A percentile compares a stretch with the other conserved stretches of the same genome.
Conservation (phyloP, 108 stramenopile genomes). For the Aurantiochytrium sp. region DNA sequence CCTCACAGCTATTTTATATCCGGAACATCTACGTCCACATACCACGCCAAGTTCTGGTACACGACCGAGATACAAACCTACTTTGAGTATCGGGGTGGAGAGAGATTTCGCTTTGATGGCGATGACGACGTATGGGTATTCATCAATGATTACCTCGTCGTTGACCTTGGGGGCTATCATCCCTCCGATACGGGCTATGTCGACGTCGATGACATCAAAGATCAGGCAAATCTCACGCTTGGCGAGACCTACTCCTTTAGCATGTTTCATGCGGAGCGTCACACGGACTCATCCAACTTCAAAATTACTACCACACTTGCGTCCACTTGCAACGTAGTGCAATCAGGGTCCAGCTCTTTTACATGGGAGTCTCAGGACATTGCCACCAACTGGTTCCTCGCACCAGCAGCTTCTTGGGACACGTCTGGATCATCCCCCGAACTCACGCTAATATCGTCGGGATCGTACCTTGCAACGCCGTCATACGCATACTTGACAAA, state of each 20-base stretch:
- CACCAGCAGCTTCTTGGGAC: neutral
- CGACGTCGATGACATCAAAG: neutral
- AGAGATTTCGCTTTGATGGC: neutral
- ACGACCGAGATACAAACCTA: slow-evolving; percentile 13
- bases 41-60: neutral
- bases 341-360: neutral
- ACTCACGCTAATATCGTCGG: neutral
- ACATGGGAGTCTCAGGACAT: neutral
- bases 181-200: neutral
- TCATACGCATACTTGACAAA: neutral
- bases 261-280: neutral
- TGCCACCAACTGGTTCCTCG: neutral
- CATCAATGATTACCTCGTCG: neutral
- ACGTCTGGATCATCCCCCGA: neutral
- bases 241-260: neutral
- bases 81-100: neutral
- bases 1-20: neutral
- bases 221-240: neutral
- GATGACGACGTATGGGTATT: neutral
- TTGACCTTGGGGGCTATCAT: neutral
- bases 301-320: neutral
- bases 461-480: neutral
- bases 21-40: neutral
- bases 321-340: neutral
- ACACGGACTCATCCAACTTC: neutral